Evolutionary conservation across 768 basidiomycete species (phyloP), one percentile per base, ranked within the genome.

Genomic region (Lactarius deliciosus): DNA sequence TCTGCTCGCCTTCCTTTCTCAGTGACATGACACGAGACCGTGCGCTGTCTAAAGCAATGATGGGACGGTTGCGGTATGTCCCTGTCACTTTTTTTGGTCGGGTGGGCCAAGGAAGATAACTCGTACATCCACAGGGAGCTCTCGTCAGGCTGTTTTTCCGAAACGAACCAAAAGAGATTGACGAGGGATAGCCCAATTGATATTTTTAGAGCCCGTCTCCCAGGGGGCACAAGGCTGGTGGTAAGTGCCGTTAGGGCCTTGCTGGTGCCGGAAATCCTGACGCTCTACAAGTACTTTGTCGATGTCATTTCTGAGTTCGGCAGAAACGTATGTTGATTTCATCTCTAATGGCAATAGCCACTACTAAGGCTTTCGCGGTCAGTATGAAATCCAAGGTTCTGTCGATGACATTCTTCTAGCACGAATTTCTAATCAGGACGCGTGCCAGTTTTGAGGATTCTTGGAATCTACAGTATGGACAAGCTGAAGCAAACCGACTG

Each of bases 191-290:
- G 64, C 13, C 69, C 67, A 0, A 28, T 70, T 10, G 60, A 70
- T 6, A 65, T 70, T 18, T 70, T 59, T 13, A 38, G 62, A 22
- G 69, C 68, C 20, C 57, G 68, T 63, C 63, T 70, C 13, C 67
- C 69, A 0, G 69, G 69, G 13, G 61, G 55, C 7, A 30, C 18
- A 36, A 59, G 69, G 28, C 59, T 70, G 2, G 68, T 70, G 5
- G 69, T 70, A 40, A 38, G 69, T 55, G 25, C 1, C 6, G 6
- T 57, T 25, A 36, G 15, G 8, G 11, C 5, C n/a, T 4, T 5
- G n/a, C 8, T 9, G 5, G 5, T n/a, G 34, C 28, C 22, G 13
- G 22, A 1, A 30, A 30, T 32, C 63, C 28, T 70, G 53, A 58
- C 38, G 32, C 7, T 43, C 38, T 36, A 16, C 47, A 28, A 70